Percentiles rank a stretch among this genome's conserved stretches.
Conservation (phyloP, 202 grass and related monocot species). For the Dendrocalamus latiflorus region DNA sequence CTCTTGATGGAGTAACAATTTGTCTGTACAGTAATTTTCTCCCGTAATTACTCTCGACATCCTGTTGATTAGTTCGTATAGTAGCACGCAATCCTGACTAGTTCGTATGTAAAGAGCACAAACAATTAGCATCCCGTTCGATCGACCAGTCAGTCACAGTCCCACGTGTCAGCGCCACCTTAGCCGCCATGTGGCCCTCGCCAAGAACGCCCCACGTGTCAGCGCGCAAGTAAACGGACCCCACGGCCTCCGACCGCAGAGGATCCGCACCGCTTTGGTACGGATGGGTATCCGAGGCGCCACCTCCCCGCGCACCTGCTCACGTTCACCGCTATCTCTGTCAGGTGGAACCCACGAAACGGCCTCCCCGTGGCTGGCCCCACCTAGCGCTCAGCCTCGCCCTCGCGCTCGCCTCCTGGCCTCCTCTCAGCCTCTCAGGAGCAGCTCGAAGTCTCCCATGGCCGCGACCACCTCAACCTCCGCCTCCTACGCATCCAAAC, state of each 20-base stretch:
- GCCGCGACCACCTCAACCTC: neutral
- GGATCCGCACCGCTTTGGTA: neutral
- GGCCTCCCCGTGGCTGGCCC: neutral
- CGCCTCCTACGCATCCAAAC: neutral
- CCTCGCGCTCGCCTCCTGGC: no score
- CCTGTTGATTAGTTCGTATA: no score
- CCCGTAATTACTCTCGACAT: no score
- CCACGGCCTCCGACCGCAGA: neutral
- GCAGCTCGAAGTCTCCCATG: conserved; percentile 3
- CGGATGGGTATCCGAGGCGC: neutral
- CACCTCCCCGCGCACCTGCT: neutral
- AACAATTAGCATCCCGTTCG: no score
- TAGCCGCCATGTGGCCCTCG: neutral
- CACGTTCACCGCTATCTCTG: neutral
- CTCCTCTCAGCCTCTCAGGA: neutral
- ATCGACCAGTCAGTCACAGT: no score
- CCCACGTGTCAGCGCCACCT: neutral
- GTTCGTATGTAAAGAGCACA: no score
- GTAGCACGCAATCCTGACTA: no score
- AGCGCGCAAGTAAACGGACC: neutral
- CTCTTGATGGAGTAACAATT: no score
- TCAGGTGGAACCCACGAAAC: neutral
- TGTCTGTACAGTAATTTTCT: no score
- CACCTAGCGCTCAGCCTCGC: neutral
- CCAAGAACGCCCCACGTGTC: neutral